Conservation (phyloP, 2,329 filamentous ascomycete species). For the Leptographium radiaticola region DNA sequence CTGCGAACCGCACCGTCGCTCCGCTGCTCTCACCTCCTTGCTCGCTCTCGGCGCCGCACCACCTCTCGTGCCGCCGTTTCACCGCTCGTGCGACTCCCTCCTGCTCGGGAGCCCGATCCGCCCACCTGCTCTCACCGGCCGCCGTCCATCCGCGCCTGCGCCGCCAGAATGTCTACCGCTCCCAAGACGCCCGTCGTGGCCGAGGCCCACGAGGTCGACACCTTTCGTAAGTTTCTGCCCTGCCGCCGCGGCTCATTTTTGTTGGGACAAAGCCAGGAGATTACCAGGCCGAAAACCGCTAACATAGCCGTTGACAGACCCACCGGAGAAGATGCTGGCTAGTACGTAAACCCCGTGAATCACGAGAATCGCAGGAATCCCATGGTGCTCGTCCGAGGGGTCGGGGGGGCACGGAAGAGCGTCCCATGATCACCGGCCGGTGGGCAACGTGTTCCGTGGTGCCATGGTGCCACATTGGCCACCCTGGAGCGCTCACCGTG, state of each 20-base stretch:
- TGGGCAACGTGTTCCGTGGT: neutral
- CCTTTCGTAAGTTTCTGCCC: conserved; percentile 41
- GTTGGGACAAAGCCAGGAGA: conserved; percentile 5
- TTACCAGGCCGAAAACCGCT: conserved; percentile 2
- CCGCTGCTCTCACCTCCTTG: neutral
- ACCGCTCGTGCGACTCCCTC: neutral
- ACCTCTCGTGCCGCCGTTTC: neutral
- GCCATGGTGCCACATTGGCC: too few species aligned
- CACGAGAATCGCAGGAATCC: neutral
- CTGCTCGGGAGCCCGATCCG: neutral
- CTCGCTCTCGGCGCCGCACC: too few species aligned
- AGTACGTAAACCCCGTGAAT: conserved; percentile 33
- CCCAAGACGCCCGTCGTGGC: conserved; percentile 47
- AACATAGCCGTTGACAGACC: conserved; percentile 29
- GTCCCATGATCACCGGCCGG: neutral
- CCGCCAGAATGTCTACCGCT: conserved; percentile 27
- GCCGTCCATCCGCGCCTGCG: conserved; percentile 7
- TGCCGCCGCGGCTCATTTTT: neutral
- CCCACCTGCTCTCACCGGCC: neutral
- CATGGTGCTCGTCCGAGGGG: neutral
- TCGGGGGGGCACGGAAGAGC: too few species aligned
- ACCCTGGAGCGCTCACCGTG: too few species aligned
- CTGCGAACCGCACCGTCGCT: neutral
- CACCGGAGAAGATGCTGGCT: conserved; percentile 52
- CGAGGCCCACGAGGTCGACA: conserved; percentile 67